These are phyloP conservation scores for Penicillium arizonense DNA, from an alignment of 495 filamentous ascomycete genomes.

Conservation along the genomic window DNA sequence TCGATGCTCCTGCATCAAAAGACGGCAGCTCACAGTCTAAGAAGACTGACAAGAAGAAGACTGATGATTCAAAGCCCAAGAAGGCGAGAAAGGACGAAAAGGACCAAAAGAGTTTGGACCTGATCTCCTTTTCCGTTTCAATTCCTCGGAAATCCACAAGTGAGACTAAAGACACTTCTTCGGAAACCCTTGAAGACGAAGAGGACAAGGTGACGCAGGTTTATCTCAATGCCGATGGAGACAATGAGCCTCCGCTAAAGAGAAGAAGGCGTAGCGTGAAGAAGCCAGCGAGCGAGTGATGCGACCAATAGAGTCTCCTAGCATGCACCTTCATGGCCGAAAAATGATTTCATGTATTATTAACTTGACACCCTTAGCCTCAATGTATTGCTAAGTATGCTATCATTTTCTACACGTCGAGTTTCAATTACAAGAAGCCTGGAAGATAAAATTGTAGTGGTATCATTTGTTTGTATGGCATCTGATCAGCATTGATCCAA, in stretches of 20 bases:
- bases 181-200: constrained; percentile 7
- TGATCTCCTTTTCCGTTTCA: constrained; percentile 39
- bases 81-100: constrained; percentile 9
- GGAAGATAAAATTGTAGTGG: constrained; percentile 14
- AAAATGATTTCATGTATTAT: not conserved
- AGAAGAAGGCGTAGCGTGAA: constrained; percentile 25
- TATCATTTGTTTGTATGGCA: constrained; percentile 31
- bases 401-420: too few relatives aligned
- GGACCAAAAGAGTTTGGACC: constrained; percentile 13
- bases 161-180: not conserved
- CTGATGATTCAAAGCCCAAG: not conserved
- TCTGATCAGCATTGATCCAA: constrained; percentile 36
- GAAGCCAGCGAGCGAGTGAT: constrained; percentile 11
- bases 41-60: constrained; percentile 9
- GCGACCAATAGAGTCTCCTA: not conserved
- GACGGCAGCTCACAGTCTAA: not conserved
- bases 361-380: not conserved
- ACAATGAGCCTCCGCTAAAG: constrained; percentile 38
- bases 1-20: constrained; percentile 5
- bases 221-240: constrained; percentile 16
- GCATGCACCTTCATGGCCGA: not conserved
- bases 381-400: not conserved
- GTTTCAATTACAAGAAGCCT: not conserved
- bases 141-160: constrained; percentile 24
- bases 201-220: constrained; percentile 22